A percentile compares a stretch with the other conserved stretches of the same genome.
phyloP scores from a whole-genome alignment of 306 rosid species.

The Cucurbita ficifolia region DNA sequence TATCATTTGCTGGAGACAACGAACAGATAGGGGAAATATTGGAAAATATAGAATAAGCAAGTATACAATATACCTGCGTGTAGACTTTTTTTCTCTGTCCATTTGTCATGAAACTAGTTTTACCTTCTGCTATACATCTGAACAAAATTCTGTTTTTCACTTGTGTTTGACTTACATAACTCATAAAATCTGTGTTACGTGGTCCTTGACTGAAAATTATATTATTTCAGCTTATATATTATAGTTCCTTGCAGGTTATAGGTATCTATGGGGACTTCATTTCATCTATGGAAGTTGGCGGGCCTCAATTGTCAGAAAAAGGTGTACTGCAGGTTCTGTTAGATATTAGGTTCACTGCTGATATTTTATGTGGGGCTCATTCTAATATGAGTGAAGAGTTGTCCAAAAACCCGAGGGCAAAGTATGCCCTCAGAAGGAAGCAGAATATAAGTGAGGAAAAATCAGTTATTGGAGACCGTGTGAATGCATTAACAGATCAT shows the following conservation, averaged over 20 bases:
- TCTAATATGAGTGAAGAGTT: constrained; percentile 35
- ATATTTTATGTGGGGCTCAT: constrained; percentile 82
- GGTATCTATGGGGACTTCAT: constrained; percentile 57
- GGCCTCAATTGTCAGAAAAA: constrained; percentile 67
- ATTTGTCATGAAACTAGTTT: too few relatives aligned
- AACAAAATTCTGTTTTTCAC: too few relatives aligned
- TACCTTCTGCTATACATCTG: too few relatives aligned
- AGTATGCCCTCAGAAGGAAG: constrained; percentile 46
- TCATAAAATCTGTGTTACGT: too few relatives aligned
- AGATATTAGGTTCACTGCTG: constrained; percentile 80
- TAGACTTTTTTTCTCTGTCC: too few relatives aligned
- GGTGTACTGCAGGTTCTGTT: constrained; percentile 77
- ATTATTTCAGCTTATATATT: constrained; percentile 5
- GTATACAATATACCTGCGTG: too few relatives aligned
- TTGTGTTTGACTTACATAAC: too few relatives aligned
- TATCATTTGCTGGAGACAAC: not conserved
- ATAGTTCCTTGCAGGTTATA: constrained; percentile 39
- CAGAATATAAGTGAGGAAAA: constrained; percentile 42
- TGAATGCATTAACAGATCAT: constrained; percentile 39
- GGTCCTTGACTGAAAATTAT: too few relatives aligned
- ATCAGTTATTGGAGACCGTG: constrained; percentile 51
- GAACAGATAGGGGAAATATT: not conserved
- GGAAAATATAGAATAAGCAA: not conserved
- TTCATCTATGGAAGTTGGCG: constrained; percentile 43
- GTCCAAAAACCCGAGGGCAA: constrained; percentile 28